Percentiles rank a stretch among this genome's conserved stretches.
Conservation (phyloP, 176 grass and related monocot genomes). For the Tillandsia fasciculata region DNA sequence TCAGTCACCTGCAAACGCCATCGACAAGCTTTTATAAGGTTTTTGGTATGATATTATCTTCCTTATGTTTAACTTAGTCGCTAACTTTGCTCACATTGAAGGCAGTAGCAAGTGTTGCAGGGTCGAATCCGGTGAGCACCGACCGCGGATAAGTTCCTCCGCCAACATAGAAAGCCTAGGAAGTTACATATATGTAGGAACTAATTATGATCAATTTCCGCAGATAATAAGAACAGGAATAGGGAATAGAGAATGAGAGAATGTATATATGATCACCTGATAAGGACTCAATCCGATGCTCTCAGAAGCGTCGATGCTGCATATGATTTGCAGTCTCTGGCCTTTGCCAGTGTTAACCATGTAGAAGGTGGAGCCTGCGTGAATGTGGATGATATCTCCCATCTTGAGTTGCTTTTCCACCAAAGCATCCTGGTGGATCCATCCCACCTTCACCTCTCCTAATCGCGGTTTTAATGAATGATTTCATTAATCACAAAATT, state of each 20-base stretch:
- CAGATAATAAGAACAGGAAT: neutral
- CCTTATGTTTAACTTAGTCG: neutral
- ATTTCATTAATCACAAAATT: neutral
- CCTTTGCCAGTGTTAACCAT: conserved; percentile 73
- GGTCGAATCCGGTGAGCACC: conserved; percentile 49
- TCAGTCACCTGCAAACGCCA: conserved; percentile 33
- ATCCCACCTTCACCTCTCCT: conserved; percentile 73
- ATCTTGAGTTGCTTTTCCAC: conserved; percentile 77
- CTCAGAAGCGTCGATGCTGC: conserved; percentile 75
- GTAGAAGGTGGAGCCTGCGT: conserved; percentile 75
- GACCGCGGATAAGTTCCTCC: conserved; percentile 35
- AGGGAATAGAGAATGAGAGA: neutral
- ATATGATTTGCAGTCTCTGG: conserved; percentile 63
- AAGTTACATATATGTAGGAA: neutral
- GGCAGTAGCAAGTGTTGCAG: conserved; percentile 37
- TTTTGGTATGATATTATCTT: neutral
- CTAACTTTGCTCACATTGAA: conserved; percentile 53
- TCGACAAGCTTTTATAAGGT: neutral
- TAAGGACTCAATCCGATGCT: conserved; percentile 51
- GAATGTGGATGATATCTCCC: conserved; percentile 81
- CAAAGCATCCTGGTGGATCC: conserved; percentile 52
- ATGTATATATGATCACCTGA: conserved; percentile 23
- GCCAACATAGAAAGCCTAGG: conserved; percentile 73
- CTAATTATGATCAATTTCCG: neutral
- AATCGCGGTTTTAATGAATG: neutral